Conservation (phyloP, 805 yeast genomes). For the Pichia pseudocactophila region DNA sequence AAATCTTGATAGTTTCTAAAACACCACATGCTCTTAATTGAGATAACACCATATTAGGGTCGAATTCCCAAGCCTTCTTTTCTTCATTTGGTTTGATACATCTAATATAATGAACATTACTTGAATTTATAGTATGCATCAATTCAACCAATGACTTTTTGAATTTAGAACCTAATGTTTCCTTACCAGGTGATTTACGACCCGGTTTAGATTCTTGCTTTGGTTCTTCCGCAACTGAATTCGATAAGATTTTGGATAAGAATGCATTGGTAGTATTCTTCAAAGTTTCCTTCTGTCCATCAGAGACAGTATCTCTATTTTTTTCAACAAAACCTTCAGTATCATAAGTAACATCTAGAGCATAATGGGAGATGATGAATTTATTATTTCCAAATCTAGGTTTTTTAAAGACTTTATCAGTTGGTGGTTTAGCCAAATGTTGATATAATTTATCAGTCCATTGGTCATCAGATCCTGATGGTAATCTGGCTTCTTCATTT, state of each 20-base stretch:
- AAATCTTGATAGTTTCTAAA: slow-evolving; percentile 87
- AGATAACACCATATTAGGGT: slow-evolving; percentile 87
- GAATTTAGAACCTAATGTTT: slow-evolving; percentile 91
- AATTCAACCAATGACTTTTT: slow-evolving; percentile 85
- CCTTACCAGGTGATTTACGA: slow-evolving; percentile 50
- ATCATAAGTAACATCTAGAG: slow-evolving; percentile 87
- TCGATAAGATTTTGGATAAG: slow-evolving; percentile 53
- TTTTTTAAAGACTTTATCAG: slow-evolving; percentile 71
- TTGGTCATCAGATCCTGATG: slow-evolving; percentile 86
- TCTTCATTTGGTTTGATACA: slow-evolving; percentile 95
- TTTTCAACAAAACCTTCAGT: slow-evolving; percentile 93
- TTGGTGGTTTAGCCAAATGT: slow-evolving; percentile 70
- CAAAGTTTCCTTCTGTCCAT: slow-evolving; percentile 84
- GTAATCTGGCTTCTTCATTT: slow-evolving; percentile 93
- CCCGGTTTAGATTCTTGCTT: slow-evolving; percentile 29
- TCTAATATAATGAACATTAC: slow-evolving; percentile 93
- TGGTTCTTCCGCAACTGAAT: slow-evolving; percentile 51
- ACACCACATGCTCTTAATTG: slow-evolving; percentile 99
- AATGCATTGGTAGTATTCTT: slow-evolving; percentile 59
- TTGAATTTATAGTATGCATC: slow-evolving; percentile 86
- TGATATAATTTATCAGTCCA: slow-evolving; percentile 89
- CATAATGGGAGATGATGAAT: slow-evolving; percentile 87
- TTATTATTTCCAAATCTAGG: slow-evolving; percentile 92
- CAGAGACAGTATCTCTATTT: slow-evolving; percentile 95
- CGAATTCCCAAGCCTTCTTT: slow-evolving; percentile 93